Evolutionary conservation across 83 land plant species (phyloP), one percentile per base, ranked within the genome.

Genomic region (Picea mariana): DNA sequence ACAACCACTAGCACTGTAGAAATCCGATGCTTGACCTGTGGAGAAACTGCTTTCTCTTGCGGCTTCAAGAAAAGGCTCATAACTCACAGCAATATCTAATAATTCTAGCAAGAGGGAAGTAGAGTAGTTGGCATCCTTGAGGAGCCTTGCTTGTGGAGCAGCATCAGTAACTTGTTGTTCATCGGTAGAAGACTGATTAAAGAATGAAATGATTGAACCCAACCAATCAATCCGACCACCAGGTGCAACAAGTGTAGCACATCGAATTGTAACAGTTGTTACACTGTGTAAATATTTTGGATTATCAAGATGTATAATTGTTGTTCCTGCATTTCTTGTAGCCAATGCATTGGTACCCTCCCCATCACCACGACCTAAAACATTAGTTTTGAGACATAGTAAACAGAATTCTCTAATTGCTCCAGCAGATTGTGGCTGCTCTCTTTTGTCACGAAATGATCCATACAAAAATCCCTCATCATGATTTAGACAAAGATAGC

Each of bases 161-260:
- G 81, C 40, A 42, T 65, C 80, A 82, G 27, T 62, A 26, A 65
- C 9, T 38, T 75, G 31, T n/a, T 86, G 86, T 60, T 47, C 21
- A 24, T 67, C 66, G 52, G 72, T 67, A 82, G 81, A n/a, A 77
- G 88, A 75, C 3, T 78, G 65, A 61, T 67, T 84, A 75, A 97
- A 95, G 82, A 91, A 95, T 62, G 93, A 85, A 52, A 77, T 67
- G 58, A 98, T 68, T 44, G 86, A 78, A 44, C 83, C 83, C 63
- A 91, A 38, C 99, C 99, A 98, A 84, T 98, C 99, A 77, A 98
- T 82, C 18, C 93, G 91, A 76, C 97, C 99, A 81, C 99, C 97
- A 77, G 91, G 88, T 17, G 99, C 97, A 59, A 96, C 80, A 31
- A 98, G 75, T 55, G 99, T 98, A 67, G 86, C 87, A 72, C 99